Evolutionary conservation across 345 rosid genomes (phyloP), one percentile per base, ranked within the genome.

Genomic region (Heritiera fomes): DNA sequence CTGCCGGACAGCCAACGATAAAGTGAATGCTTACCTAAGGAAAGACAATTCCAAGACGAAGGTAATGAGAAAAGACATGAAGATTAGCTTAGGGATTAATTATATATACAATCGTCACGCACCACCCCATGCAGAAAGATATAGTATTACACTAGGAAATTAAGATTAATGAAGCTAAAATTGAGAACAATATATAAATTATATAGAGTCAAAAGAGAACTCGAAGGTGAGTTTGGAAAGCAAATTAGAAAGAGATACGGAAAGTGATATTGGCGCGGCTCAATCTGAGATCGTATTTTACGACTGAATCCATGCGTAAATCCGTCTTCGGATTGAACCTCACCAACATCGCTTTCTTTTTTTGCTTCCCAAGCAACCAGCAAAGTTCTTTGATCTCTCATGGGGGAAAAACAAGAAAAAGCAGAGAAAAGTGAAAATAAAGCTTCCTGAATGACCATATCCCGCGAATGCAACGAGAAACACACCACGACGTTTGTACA

Each of bases 261-360:
- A 83, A 89, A 90, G 94, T 92, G 97, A 92, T 92, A 92, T 92
- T 92, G 97, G 97, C 97, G 94, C 97, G 97, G 97, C 97, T 92
- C 94, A 92, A 92, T 92, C 97, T 84, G 97, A 92, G 97, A 92
- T 87, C 92, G 91, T 80, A 84, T 77, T 87, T 88, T 87, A 90
- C 92, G 38, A 70, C 59, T 45, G 28, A 45, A 18, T 46, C 15
- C 23, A 30, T 58, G 23, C 73, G 88, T 87, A 92, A 92, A 88
- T 88, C 86, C 90, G 93, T 89, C 94, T 87, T 92, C 97, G 84
- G 94, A 92, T 92, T 92, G 97, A 92, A 92, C 97, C 97, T 78
- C 94, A 92, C 97, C 94, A 92, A 92, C 61, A 92, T 92, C 97
- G 93, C 97, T 89, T 86, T 86, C 83, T 43, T 52, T 11, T 72